A percentile compares a stretch with the other conserved stretches of the same genome.
Evolutionary conservation across 164 flowering plant genomes (phyloP).

Genomic region (Magnolia officinalis): DNA sequence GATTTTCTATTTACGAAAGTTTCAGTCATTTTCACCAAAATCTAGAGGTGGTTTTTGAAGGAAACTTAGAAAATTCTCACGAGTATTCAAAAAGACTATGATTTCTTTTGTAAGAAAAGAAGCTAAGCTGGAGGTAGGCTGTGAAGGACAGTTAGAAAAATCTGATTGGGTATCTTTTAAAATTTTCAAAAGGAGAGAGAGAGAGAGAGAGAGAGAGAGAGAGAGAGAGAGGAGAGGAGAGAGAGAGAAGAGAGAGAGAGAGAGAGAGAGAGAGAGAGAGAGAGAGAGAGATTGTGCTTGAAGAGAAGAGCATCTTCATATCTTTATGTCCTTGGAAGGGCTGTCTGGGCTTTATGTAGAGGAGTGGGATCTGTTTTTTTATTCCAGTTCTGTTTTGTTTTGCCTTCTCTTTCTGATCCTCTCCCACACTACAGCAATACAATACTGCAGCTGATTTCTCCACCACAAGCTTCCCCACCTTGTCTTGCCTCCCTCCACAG

Average conservation of each 20-base stretch:
- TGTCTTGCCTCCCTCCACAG: conserved; percentile 35
- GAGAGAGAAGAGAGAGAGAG: background rate
- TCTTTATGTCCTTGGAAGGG: conserved; percentile 23
- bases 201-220: background rate
- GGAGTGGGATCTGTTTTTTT: conserved; percentile 30
- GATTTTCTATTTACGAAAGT: background rate
- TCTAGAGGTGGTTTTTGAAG: background rate
- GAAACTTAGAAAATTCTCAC: background rate
- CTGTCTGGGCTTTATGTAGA: conserved; percentile 42
- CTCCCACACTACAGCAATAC: conserved; percentile 20
- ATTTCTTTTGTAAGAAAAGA: background rate
- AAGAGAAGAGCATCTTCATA: conserved; percentile 17
- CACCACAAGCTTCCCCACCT: conserved; percentile 25
- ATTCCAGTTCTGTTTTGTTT: conserved; percentile 11
- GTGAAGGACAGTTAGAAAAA: conserved; percentile 24
- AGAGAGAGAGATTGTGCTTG: too few relatives aligned
- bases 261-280: conserved; percentile 1
- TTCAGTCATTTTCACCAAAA: conserved; percentile 8
- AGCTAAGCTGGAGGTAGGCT: conserved; percentile 9
- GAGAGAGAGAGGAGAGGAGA: background rate
- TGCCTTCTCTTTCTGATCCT: conserved; percentile 21
- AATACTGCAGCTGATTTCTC: conserved; percentile 12
- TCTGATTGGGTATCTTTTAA: conserved; percentile 20
- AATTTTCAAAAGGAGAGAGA: conserved; percentile 16
- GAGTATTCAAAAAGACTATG: background rate